Evolutionary conservation across 148 eudicot species (phyloP), one percentile per base, ranked within the genome.

Genomic region (Fagopyrum tataricum): DNA sequence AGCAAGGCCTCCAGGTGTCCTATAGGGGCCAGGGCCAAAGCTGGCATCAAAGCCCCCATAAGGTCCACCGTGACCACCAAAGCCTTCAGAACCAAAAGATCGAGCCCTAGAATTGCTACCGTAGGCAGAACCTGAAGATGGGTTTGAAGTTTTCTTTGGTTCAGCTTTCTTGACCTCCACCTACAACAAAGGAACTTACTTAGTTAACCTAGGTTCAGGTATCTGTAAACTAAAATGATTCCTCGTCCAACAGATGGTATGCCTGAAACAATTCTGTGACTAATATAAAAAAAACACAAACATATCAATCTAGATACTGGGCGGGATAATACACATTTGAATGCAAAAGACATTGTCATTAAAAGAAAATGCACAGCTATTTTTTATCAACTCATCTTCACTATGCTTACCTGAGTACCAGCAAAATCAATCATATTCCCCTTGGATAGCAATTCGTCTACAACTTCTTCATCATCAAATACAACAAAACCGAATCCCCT

Each of bases 101-200:
- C 87, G 86, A 21, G 80, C 84, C 86, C 90, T 90, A 88, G 84
- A 78, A 68, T 90, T 80, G 86, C 92, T 88, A 88, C 87, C 86
- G 78, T 88, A 81, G 73, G 91, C 79, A 67, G 88, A 78, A 75
- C 78, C 84, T 72, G 86, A 78, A 48, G 85, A 80, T 67, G 89
- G 90, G 86, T 88, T 90, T 83, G 91, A 85, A 86, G 88, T 71
- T 90, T 90, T 90, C 91, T 90, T 88, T 85, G 92, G 96, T 87
- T 90, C 92, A 47, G 91, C 92, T 76, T 87, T 88, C 92, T 90
- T 90, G 90, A 89, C 77, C 82, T 90, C 96, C 84, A 90, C 92
- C 96, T 90, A 90, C 90, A 90, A 83, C 74, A 88, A 86, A 88
- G 80, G 80, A 90, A 81, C 85, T 83, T 56, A 76, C 85, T 83